phyloP scores from a whole-genome alignment of 2,329 filamentous ascomycete genomes.

The Fusarium kyushuense region DNA sequence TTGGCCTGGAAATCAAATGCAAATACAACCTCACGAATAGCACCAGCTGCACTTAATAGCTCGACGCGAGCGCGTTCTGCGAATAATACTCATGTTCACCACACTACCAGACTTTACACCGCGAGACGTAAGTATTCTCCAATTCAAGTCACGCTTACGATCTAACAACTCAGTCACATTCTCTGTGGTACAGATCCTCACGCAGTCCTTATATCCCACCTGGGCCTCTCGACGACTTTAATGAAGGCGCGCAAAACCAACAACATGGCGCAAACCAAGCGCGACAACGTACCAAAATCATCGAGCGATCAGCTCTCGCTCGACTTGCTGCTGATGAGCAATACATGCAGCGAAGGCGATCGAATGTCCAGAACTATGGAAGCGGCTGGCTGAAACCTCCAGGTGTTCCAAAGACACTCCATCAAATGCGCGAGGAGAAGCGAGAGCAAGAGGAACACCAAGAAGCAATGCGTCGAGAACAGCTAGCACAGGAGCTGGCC shows the following conservation, averaged over 20 bases:
- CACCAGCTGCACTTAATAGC: conserved; percentile 26
- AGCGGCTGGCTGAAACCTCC: conserved; percentile 91
- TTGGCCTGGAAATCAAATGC: conserved; percentile 31
- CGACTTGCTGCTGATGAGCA: conserved; percentile 82
- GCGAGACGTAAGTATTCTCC: conserved; percentile 69
- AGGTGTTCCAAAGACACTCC: conserved; percentile 87
- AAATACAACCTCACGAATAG: conserved; percentile 32
- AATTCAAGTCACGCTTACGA: neutral
- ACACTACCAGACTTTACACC: conserved; percentile 76
- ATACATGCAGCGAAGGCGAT: conserved; percentile 78
- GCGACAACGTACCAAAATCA: conserved; percentile 58
- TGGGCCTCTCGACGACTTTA: conserved; percentile 51
- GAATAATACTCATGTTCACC: conserved; percentile 64
- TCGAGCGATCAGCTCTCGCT: conserved; percentile 73
- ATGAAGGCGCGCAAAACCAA: conserved; percentile 46
- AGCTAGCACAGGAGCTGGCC: conserved; percentile 78
- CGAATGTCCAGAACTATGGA: conserved; percentile 88
- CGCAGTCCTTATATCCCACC: conserved; percentile 60
- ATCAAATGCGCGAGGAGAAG: conserved; percentile 90
- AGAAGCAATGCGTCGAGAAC: conserved; percentile 77
- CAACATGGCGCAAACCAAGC: conserved; percentile 51
- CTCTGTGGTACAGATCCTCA: conserved; percentile 78
- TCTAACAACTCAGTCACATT: conserved; percentile 69
- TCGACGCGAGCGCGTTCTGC: conserved; percentile 33
- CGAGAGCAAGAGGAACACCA: conserved; percentile 89